Evolutionary conservation across 1,284 basidiomycete genomes (phyloP).

Genomic region (Agroathelia rolfsii): DNA sequence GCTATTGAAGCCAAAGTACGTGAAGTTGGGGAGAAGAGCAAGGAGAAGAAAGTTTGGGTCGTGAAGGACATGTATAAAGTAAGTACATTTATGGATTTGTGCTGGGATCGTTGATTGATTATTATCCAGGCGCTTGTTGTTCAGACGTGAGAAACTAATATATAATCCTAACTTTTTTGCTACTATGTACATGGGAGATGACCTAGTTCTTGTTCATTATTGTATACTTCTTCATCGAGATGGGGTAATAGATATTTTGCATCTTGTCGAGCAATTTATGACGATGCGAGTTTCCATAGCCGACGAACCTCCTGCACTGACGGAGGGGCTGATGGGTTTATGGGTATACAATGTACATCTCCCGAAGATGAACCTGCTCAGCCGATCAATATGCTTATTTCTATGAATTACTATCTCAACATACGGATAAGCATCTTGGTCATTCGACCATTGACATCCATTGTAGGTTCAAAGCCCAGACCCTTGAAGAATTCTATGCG

Average conservation of each 20-base stretch:
- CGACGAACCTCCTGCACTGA: slow-evolving; percentile 27
- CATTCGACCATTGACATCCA: slow-evolving; percentile 38
- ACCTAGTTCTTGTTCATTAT: too few relatives aligned
- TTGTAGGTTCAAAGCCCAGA: slow-evolving; percentile 57
- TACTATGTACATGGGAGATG: too few relatives aligned
- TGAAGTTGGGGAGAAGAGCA: slow-evolving; percentile 65
- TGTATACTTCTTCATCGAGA: too few relatives aligned
- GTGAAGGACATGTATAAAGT: too few relatives aligned
- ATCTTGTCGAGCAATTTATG: slow-evolving; percentile 26
- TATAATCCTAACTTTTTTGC: too few relatives aligned
- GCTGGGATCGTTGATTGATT: too few relatives aligned
- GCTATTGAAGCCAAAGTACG: slow-evolving; percentile 71
- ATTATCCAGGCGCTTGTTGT: too few relatives aligned
- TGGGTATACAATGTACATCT: slow-evolving; percentile 40
- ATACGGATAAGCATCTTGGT: slow-evolving; percentile 58
- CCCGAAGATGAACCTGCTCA: slow-evolving; percentile 47
- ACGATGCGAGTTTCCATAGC: slow-evolving; percentile 50
- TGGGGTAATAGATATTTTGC: too few relatives aligned
- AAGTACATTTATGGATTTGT: too few relatives aligned
- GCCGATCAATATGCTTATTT: background rate
- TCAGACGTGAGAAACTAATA: too few relatives aligned
- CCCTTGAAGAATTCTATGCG: slow-evolving; percentile 58
- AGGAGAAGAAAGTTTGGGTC: slow-evolving; percentile 59
- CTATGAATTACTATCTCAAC: slow-evolving; percentile 19
- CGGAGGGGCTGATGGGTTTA: slow-evolving; percentile 20